A percentile compares a stretch with the other conserved stretches of the same genome.
Conservation (phyloP, 192 early-diverging fungal genomes). For the Pilobolus umbonatus region DNA sequence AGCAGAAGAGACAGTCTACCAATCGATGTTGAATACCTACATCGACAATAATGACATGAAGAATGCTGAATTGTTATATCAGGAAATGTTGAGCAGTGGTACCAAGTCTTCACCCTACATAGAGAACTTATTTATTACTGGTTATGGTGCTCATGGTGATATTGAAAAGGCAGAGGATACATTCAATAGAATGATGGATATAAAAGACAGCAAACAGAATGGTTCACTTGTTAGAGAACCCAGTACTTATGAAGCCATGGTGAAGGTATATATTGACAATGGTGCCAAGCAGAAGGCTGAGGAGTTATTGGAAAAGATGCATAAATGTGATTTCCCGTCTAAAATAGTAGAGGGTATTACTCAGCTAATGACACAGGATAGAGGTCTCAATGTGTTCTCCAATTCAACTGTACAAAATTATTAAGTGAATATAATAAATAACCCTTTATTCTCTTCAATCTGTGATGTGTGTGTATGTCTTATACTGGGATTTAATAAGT, state of each 20-base stretch:
- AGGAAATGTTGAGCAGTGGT: slow-evolving; percentile 38
- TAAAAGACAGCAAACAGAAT: not conserved
- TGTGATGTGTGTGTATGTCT: too few relatives aligned
- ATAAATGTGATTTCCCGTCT: slow-evolving; percentile 30
- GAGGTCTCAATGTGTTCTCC: too few relatives aligned
- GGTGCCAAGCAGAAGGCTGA: slow-evolving; percentile 35
- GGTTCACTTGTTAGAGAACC: slow-evolving; percentile 41
- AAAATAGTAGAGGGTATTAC: slow-evolving; percentile 27
- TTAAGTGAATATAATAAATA: too few relatives aligned
- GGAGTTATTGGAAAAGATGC: slow-evolving; percentile 27
- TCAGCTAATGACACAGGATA: too few relatives aligned
- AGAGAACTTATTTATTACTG: slow-evolving; percentile 52
- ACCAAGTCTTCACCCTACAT: slow-evolving; percentile 47
- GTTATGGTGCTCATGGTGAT: slow-evolving; percentile 40
- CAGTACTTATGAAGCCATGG: slow-evolving; percentile 58
- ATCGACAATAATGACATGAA: slow-evolving; percentile 39
- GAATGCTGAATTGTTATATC: slow-evolving; percentile 39
- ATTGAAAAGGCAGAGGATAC: slow-evolving; percentile 37
- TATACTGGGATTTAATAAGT: too few relatives aligned
- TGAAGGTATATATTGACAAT: slow-evolving; percentile 42
- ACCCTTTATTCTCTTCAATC: too few relatives aligned
- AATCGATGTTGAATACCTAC: slow-evolving; percentile 48
- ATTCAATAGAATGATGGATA: slow-evolving; percentile 46
- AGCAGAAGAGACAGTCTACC: slow-evolving; percentile 45
- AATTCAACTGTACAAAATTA: too few relatives aligned